A percentile compares a stretch with the other conserved stretches of the same genome.
These are phyloP conservation scores for Forsythia viridissima DNA, from an alignment of 257 asterid species.

Conservation along the genomic window DNA sequence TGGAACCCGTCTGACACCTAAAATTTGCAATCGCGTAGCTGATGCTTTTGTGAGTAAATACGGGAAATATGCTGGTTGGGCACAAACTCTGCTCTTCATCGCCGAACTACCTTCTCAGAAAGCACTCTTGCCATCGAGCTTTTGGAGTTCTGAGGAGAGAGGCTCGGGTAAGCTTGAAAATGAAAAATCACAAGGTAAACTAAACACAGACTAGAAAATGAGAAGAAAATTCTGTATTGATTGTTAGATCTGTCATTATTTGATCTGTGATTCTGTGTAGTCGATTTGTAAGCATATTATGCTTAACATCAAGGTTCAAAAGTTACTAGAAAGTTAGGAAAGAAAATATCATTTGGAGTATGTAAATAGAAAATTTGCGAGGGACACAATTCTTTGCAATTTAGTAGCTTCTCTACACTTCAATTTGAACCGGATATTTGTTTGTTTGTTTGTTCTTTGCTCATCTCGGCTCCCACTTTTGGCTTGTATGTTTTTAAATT, in stretches of 20 bases:
- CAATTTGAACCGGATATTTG: not conserved
- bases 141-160: slow-evolving; percentile 24
- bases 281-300: not conserved
- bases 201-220: not conserved
- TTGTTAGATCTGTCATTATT: not conserved
- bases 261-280: not conserved
- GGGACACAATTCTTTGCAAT: not conserved
- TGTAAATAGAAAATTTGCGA: not conserved
- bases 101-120: slow-evolving; percentile 93
- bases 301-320: not conserved
- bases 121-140: slow-evolving; percentile 58
- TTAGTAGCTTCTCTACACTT: not conserved
- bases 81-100: slow-evolving; percentile 93
- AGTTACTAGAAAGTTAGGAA: too few species aligned
- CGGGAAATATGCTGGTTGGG: slow-evolving; percentile 99
- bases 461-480: not conserved
- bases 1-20: slow-evolving; percentile 71
- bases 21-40: slow-evolving; percentile 56
- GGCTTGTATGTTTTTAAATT: too few species aligned
- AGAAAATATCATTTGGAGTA: not conserved
- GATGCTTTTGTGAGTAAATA: slow-evolving; percentile 87
- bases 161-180: slow-evolving; percentile 34
- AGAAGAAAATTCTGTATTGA: not conserved
- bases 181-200: slow-evolving; percentile 2
- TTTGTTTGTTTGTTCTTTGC: not conserved